Evolutionary conservation across 2,329 filamentous ascomycete genomes (phyloP).

Genomic region (Ophiocordyceps robertsii): DNA sequence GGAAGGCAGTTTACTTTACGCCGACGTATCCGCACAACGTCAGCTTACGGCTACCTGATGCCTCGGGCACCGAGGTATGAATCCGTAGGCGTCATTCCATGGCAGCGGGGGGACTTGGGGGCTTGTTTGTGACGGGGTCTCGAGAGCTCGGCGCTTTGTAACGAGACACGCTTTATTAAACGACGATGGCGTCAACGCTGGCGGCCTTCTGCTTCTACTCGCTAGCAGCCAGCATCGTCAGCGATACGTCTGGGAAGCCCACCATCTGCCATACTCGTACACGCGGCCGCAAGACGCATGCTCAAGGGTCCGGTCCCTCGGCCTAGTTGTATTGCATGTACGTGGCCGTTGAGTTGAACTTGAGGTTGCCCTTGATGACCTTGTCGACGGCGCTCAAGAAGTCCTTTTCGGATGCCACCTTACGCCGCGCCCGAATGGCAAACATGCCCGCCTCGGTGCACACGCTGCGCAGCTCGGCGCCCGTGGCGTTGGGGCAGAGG

Average conservation of each 20-base stretch:
- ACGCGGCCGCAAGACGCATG: not conserved
- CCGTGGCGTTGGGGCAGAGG: conserved; percentile 92
- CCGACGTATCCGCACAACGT: too few relatives aligned
- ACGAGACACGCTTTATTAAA: too few relatives aligned
- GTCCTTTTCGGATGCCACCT: conserved; percentile 98
- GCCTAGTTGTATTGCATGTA: conserved; percentile 98
- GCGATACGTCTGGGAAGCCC: not conserved
- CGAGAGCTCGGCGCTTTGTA: too few relatives aligned
- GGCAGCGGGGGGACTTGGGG: too few relatives aligned
- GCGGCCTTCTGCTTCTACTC: too few relatives aligned
- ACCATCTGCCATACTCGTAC: not conserved
- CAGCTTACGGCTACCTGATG: too few relatives aligned
- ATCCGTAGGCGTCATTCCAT: too few relatives aligned
- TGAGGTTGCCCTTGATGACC: conserved; percentile 97
- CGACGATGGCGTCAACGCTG: too few relatives aligned
- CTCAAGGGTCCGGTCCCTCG: not conserved
- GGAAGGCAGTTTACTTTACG: too few relatives aligned
- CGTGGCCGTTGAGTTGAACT: conserved; percentile 97
- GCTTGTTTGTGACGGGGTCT: too few relatives aligned
- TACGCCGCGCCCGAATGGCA: conserved; percentile 83
- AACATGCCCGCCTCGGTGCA: conserved; percentile 99
- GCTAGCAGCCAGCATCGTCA: too few relatives aligned
- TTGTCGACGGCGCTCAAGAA: conserved; percentile 97
- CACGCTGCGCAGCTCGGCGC: conserved; percentile 89
- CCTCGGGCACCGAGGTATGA: too few relatives aligned